Evolutionary conservation across 257 asterid species (phyloP).

Genomic region (Solanum chiquidenum): DNA sequence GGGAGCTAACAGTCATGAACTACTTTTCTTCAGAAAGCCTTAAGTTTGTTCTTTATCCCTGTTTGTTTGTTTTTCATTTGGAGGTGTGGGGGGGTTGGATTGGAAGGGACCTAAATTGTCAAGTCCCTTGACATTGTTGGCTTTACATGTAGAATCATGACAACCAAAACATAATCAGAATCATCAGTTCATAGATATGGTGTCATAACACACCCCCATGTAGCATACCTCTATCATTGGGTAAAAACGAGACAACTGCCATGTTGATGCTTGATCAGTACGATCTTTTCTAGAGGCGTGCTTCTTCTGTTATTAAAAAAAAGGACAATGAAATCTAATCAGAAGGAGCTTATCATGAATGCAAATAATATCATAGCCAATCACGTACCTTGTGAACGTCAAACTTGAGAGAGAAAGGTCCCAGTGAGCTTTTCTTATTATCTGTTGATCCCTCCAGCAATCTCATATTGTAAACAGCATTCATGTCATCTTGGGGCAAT

Average conservation of each 20-base stretch:
- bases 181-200: neutral
- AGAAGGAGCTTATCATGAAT: constrained; percentile 5
- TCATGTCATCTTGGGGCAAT: constrained; percentile 69
- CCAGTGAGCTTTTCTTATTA: constrained; percentile 56
- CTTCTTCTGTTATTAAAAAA: constrained; percentile 53
- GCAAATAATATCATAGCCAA: neutral
- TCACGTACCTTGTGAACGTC: constrained; percentile 79
- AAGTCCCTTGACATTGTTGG: neutral
- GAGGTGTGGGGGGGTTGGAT: neutral
- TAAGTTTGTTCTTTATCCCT: neutral
- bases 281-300: constrained; percentile 88
- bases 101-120: neutral
- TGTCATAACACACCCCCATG: neutral
- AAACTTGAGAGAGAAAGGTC: constrained; percentile 78
- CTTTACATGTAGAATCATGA: neutral
- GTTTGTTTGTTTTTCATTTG: neutral
- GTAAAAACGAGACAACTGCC: constrained; percentile 95
- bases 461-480: constrained; percentile 92
- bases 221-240: constrained; percentile 82
- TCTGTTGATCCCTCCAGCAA: constrained; percentile 70
- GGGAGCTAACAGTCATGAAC: neutral
- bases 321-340: neutral
- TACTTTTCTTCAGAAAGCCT: neutral
- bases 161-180: neutral
- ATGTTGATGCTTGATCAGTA: constrained; percentile 57